A percentile compares a stretch with the other conserved stretches of the same genome.
phyloP scores from a whole-genome alignment of 2,329 filamentous ascomycete genomes.

The Alternaria triticimaculans region DNA sequence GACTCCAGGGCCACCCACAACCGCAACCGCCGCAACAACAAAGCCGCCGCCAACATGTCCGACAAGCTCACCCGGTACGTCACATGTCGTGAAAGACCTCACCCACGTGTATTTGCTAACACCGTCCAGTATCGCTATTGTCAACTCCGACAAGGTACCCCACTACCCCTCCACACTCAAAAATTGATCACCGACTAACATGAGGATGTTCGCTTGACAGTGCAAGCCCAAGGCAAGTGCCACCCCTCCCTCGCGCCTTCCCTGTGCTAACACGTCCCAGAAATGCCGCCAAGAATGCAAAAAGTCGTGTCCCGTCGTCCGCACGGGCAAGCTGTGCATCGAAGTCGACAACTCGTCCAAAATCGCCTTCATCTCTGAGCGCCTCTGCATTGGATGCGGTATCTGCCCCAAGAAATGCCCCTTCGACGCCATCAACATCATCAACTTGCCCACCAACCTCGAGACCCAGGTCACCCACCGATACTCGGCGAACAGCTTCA shows the following conservation, averaged over 20 bases:
- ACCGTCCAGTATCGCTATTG: conserved; percentile 81
- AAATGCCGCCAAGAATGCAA: conserved; percentile 99
- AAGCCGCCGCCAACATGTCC: conserved; percentile 65
- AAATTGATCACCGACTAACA: conserved; percentile 41
- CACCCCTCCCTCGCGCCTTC: conserved; percentile 18
- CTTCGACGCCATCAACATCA: conserved; percentile 98
- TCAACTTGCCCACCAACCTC: conserved; percentile 99
- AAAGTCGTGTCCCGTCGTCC: conserved; percentile 96
- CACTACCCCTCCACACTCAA: conserved; percentile 51
- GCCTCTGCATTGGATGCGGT: conserved; percentile 96
- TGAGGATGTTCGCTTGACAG: conserved; percentile 60
- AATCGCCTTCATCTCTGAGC: conserved; percentile 97
- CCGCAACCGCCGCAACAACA: conserved; percentile 12
- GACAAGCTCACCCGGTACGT: conserved; percentile 93
- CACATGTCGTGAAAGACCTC: neutral
- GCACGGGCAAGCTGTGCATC: conserved; percentile 96
- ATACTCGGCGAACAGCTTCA: conserved; percentile 99
- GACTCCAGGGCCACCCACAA: neutral
- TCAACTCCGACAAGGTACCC: conserved; percentile 93
- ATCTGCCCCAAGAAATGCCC: conserved; percentile 99
- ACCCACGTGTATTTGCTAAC: conserved; percentile 19
- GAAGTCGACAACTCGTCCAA: conserved; percentile 88
- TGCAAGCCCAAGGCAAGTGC: conserved; percentile 81
- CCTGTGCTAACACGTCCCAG: conserved; percentile 54
- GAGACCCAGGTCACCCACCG: conserved; percentile 97